Percentiles rank a stretch among this genome's conserved stretches.
These are phyloP conservation scores for Ceratobasidium sp. DNA, from an alignment of 1,284 basidiomycete genomes.

Conservation along the genomic window DNA sequence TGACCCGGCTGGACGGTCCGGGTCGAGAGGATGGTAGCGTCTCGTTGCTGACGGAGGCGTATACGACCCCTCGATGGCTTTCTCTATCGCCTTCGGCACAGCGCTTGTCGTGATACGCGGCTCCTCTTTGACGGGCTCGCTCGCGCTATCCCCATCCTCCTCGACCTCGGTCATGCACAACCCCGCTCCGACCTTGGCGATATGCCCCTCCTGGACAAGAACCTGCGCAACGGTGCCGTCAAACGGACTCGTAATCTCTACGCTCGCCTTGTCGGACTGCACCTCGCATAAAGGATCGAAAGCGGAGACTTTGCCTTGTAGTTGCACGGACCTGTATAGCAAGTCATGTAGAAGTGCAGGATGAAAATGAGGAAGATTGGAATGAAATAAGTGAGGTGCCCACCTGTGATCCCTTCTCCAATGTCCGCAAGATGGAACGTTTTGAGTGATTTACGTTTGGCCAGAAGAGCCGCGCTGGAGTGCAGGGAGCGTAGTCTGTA, in stretches of 20 bases:
- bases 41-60: conserved; percentile 49
- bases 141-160: conserved; percentile 58
- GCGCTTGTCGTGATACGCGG: conserved; percentile 44
- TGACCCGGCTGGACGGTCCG: conserved; percentile 57
- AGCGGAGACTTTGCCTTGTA: conserved; percentile 68
- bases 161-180: conserved; percentile 87
- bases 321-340: no score
- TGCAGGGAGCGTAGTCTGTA: conserved; percentile 41
- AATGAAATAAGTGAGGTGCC: conserved; percentile 48
- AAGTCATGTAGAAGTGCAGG: not conserved
- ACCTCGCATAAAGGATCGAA: conserved; percentile 95
- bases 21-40: conserved; percentile 73
- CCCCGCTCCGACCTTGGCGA: conserved; percentile 86
- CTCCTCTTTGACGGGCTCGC: not conserved
- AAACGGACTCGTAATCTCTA: conserved; percentile 92
- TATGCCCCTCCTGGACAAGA: conserved; percentile 82
- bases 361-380: not conserved
- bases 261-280: conserved; percentile 93
- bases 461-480: conserved; percentile 33
- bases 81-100: not conserved
- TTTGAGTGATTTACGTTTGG: conserved; percentile 47
- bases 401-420: conserved; percentile 76
- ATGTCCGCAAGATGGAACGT: conserved; percentile 94
- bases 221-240: conserved; percentile 80
- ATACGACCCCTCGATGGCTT: conserved; percentile 44